phyloP scores from a whole-genome alignment of 768 basidiomycete species.

The Scleroderma citrinum region DNA sequence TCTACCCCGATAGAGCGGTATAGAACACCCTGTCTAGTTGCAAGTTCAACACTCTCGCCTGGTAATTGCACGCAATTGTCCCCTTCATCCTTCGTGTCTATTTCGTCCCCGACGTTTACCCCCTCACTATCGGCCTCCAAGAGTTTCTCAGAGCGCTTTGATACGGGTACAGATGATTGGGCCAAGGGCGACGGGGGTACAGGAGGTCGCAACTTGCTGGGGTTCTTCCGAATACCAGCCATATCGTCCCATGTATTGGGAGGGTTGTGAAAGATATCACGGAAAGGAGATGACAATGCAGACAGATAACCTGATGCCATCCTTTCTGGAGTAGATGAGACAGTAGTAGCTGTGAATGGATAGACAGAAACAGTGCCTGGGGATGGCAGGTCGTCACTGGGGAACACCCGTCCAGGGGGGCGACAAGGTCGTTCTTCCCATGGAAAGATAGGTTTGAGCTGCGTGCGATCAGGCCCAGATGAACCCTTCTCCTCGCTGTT shows the following conservation, averaged over 20 bases:
- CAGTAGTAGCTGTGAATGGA: conserved; percentile 32
- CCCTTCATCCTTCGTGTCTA: conserved; percentile 46
- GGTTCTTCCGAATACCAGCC: conserved; percentile 76
- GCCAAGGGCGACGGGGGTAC: conserved; percentile 42
- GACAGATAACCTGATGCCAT: conserved; percentile 10
- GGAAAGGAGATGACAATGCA: conserved; percentile 29
- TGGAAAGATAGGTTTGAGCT: conserved; percentile 83
- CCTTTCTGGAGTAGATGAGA: conserved; percentile 22
- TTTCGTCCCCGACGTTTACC: conserved; percentile 77
- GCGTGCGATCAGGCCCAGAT: conserved; percentile 61
- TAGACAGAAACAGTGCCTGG: conserved; percentile 25
- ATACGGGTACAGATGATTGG: conserved; percentile 43
- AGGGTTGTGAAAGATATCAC: conserved; percentile 55
- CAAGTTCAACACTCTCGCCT: conserved; percentile 24
- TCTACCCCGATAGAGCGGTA: conserved; percentile 70
- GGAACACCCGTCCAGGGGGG: conserved; percentile 68
- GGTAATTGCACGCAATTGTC: conserved; percentile 29
- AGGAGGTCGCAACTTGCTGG: conserved; percentile 42
- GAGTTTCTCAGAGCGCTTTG: conserved; percentile 36
- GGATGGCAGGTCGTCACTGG: conserved; percentile 51
- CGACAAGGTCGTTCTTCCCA: conserved; percentile 84
- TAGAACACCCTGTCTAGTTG: conserved; percentile 13
- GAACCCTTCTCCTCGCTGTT: conserved; percentile 37
- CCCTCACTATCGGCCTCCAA: conserved; percentile 71
- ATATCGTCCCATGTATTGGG: conserved; percentile 83